These are phyloP conservation scores for Euphorbia pulcherrima DNA, from an alignment of 345 rosid species.

Conservation along the genomic window DNA sequence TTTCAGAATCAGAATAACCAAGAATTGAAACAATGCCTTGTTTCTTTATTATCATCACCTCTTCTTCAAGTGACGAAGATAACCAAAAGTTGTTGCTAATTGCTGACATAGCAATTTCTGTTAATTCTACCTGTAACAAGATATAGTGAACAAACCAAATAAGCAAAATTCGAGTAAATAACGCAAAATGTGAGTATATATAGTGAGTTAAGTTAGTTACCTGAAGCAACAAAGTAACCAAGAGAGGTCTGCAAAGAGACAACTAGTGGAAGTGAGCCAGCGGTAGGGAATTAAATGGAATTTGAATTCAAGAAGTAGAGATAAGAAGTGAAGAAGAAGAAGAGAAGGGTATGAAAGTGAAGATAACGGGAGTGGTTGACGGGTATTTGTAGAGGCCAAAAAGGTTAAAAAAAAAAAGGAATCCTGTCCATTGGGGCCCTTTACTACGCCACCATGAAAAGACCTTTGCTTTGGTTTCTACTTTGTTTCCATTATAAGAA, in stretches of 20 bases:
- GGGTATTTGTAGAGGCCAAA: slow-evolving; percentile 46
- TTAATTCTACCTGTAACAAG: background rate
- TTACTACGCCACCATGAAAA: slow-evolving; percentile 45
- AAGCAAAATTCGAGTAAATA: background rate
- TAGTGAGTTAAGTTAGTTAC: background rate
- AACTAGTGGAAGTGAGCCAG: slow-evolving; percentile 43
- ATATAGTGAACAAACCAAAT: background rate
- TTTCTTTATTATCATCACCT: slow-evolving; percentile 23
- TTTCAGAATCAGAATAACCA: slow-evolving; percentile 35
- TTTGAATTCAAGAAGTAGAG: slow-evolving; percentile 17
- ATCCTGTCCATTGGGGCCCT: slow-evolving; percentile 65
- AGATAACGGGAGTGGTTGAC: slow-evolving; percentile 18
- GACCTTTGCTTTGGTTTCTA: slow-evolving; percentile 25
- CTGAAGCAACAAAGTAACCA: slow-evolving; percentile 36
- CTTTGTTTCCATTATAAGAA: slow-evolving; percentile 25
- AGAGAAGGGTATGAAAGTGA: background rate
- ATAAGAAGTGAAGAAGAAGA: no score
- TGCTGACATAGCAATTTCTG: slow-evolving; percentile 14
- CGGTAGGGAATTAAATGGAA: slow-evolving; percentile 9
- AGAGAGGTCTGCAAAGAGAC: slow-evolving; percentile 41
- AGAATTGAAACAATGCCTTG: slow-evolving; percentile 84
- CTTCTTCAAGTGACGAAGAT: slow-evolving; percentile 25
- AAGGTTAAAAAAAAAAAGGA: slow-evolving; percentile 43
- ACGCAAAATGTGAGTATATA: no score
- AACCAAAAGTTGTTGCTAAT: slow-evolving; percentile 17